Evolutionary conservation across 2,329 filamentous ascomycete species (phyloP).

Genomic region (Curvularia sp.): DNA sequence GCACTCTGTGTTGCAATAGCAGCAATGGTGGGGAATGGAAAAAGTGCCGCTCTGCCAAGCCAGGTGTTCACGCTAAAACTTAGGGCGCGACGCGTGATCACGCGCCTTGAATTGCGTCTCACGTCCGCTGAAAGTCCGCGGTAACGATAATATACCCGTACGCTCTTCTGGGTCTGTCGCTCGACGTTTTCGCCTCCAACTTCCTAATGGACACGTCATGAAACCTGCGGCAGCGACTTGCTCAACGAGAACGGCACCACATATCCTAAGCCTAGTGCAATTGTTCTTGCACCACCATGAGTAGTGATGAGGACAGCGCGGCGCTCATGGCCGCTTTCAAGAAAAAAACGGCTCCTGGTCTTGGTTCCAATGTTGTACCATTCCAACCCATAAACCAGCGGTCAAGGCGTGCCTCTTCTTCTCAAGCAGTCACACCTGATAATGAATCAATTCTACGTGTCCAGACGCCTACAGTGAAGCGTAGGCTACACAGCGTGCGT

Average conservation of each 20-base stretch:
- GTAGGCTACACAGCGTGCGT: slow-evolving; percentile 34
- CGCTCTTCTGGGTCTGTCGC: not conserved
- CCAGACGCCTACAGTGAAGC: slow-evolving; percentile 9
- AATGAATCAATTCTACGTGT: not conserved
- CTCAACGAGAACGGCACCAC: too few species aligned
- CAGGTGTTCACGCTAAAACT: slow-evolving; percentile 5
- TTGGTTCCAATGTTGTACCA: slow-evolving; percentile 4
- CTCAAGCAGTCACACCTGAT: slow-evolving; percentile 16
- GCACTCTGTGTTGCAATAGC: not conserved
- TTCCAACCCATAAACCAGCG: slow-evolving; percentile 2
- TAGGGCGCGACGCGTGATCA: slow-evolving; percentile 21
- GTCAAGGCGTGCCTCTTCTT: slow-evolving; percentile 17
- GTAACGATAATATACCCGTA: not conserved
- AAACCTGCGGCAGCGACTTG: not conserved
- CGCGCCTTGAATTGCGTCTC: slow-evolving; percentile 13
- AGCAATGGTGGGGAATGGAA: slow-evolving; percentile 1
- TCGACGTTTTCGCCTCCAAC: not conserved
- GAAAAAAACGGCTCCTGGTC: slow-evolving; percentile 10
- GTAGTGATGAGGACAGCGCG: slow-evolving; percentile 33
- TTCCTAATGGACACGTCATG: not conserved
- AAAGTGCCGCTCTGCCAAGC: slow-evolving; percentile 17
- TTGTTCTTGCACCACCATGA: slow-evolving; percentile 24
- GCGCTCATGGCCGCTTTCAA: slow-evolving; percentile 42
- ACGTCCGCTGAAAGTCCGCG: not conserved
- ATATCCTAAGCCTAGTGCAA: not conserved